A percentile compares a stretch with the other conserved stretches of the same genome.
Evolutionary conservation across 441 rosid species (phyloP).

Genomic region (Francoa sonchifolia): DNA sequence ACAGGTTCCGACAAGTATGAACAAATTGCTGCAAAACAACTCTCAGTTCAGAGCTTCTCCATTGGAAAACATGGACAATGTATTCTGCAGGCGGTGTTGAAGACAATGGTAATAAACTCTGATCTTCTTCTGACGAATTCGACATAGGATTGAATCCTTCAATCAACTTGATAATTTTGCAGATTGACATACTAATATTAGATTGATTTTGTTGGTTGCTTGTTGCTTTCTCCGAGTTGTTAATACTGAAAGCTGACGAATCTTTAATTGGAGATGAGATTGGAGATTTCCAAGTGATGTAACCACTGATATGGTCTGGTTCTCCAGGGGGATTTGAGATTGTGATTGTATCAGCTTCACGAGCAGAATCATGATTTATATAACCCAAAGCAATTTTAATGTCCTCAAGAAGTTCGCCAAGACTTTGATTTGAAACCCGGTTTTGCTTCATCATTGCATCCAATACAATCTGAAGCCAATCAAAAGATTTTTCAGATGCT

Average conservation of each 20-base stretch:
- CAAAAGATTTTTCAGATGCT: constrained; percentile 21
- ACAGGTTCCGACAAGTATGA: constrained; percentile 39
- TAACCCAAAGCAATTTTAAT: constrained; percentile 61
- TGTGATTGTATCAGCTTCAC: constrained; percentile 15
- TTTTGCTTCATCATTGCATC: constrained; percentile 51
- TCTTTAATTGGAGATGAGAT: constrained; percentile 13
- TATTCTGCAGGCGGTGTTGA: constrained; percentile 40
- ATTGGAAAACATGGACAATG: constrained; percentile 59
- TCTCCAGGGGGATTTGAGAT: constrained; percentile 11
- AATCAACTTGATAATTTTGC: constrained; percentile 43
- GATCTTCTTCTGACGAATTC: not conserved
- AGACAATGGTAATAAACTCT: constrained; percentile 15
- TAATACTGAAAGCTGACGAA: constrained; percentile 13
- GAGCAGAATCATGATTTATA: constrained; percentile 17
- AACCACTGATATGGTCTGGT: constrained; percentile 18
- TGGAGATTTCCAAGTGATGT: constrained; percentile 32
- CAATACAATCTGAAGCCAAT: constrained; percentile 74
- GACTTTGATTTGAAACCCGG: constrained; percentile 39
- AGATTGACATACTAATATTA: constrained; percentile 20
- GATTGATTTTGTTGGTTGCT: constrained; percentile 11
- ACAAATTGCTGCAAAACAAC: constrained; percentile 44
- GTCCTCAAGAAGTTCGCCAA: constrained; percentile 53
- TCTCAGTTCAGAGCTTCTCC: constrained; percentile 63
- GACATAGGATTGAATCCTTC: constrained; percentile 36
- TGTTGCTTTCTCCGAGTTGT: constrained; percentile 8